phyloP scores from a whole-genome alignment of 2,329 filamentous ascomycete species.

The Xylaria sp. region DNA sequence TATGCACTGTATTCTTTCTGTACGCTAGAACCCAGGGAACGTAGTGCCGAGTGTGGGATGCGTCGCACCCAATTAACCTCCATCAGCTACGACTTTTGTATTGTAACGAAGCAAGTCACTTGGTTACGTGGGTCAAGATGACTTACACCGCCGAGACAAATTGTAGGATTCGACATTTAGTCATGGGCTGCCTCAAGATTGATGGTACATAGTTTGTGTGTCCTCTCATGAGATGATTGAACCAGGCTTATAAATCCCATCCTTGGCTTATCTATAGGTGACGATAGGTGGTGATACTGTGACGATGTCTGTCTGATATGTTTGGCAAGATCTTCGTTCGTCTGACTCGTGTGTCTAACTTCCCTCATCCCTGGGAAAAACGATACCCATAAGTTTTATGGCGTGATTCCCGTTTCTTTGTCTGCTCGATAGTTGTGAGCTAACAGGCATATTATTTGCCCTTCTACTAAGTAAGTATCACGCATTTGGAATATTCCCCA shows the following conservation, averaged over 20 bases:
- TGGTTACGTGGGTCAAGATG: not conserved
- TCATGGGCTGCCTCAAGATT: not conserved
- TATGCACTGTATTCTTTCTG: too few relatives aligned
- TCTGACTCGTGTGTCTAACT: conserved; percentile 1
- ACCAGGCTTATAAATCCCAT: not conserved
- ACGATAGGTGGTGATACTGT: not conserved
- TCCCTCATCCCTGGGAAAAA: conserved; percentile 8
- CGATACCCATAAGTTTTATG: conserved; percentile 15
- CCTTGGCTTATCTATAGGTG: not conserved
- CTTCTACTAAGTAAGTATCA: not conserved
- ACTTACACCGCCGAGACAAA: not conserved
- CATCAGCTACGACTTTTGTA: not conserved
- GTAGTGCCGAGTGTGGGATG: too few relatives aligned
- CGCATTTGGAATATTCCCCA: not conserved
- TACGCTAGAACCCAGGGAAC: too few relatives aligned
- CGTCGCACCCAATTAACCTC: too few relatives aligned
- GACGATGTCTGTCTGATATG: not conserved
- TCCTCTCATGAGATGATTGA: not conserved
- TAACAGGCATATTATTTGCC: conserved; percentile 1
- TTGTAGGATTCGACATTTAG: not conserved
- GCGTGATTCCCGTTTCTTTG: conserved; percentile 3
- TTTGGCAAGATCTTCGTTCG: conserved; percentile 4
- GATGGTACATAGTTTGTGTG: not conserved
- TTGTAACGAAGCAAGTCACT: not conserved
- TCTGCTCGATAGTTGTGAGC: not conserved